Percentiles rank a stretch among this genome's conserved stretches.
These are phyloP conservation scores for Singerocomus inundabilis DNA, from an alignment of 1,284 basidiomycete species.

Conservation along the genomic window DNA sequence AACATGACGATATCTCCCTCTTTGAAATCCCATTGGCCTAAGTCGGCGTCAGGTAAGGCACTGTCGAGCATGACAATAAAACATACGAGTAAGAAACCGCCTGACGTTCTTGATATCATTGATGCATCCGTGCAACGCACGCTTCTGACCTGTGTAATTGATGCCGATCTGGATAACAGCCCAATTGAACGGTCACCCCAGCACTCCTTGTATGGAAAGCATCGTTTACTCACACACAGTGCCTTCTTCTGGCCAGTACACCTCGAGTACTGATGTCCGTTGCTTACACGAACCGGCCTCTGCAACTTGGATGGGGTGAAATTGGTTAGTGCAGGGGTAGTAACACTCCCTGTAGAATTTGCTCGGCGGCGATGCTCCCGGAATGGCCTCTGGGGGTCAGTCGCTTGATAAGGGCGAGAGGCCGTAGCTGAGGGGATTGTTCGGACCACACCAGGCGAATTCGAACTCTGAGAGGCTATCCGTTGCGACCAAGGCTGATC, in stretches of 20 bases:
- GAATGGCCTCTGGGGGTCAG: constrained; percentile 5
- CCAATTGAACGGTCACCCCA: neutral
- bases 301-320: constrained; percentile 4
- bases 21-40: constrained; percentile 64
- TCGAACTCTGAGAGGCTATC: constrained; percentile 6
- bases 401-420: neutral
- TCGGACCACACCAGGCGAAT: neutral
- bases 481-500: constrained; percentile 18
- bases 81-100: constrained; percentile 63
- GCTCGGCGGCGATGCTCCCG: constrained; percentile 22
- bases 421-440: constrained; percentile 2
- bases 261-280: constrained; percentile 54
- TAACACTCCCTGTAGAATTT: constrained; percentile 20
- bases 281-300: neutral
- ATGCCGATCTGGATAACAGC: constrained; percentile 57
- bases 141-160: constrained; percentile 68
- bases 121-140: constrained; percentile 73
- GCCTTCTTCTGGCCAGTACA: constrained; percentile 73
- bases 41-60: neutral
- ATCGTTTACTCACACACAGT: constrained; percentile 54
- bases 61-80: neutral
- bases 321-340: constrained; percentile 1
- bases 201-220: neutral
- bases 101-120: constrained; percentile 79
- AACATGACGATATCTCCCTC: constrained; percentile 75